phyloP scores from a whole-genome alignment of 352 stramenopile genomes.

The Globisporangium rhizosaccharum region DNA sequence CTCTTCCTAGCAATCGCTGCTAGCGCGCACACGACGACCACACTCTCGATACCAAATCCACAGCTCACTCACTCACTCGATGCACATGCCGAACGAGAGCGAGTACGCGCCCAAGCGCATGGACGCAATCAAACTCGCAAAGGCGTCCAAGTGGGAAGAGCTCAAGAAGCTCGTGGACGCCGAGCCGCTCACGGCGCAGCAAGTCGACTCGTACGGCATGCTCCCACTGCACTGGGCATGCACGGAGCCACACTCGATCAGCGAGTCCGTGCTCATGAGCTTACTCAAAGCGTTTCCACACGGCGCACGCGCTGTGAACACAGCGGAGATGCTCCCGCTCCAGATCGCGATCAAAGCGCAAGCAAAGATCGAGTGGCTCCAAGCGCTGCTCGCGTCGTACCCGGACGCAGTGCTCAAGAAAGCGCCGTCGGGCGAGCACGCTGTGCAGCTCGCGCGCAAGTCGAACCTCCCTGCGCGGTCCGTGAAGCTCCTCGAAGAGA shows the following conservation, averaged over 20 bases:
- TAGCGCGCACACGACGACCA: background rate
- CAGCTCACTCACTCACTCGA: background rate
- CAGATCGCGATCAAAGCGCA: slow-evolving; percentile 88
- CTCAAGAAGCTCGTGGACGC: slow-evolving; percentile 67
- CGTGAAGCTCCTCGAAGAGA: slow-evolving; percentile 79
- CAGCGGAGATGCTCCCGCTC: slow-evolving; percentile 78
- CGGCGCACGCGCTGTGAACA: slow-evolving; percentile 63
- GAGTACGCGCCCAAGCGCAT: slow-evolving; percentile 49
- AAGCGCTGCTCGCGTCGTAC: slow-evolving; percentile 77
- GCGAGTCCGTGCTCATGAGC: slow-evolving; percentile 63
- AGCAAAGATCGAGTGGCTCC: slow-evolving; percentile 82
- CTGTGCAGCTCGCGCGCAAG: slow-evolving; percentile 67
- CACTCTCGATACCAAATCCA: background rate
- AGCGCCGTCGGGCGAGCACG: slow-evolving; percentile 63
- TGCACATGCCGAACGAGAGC: slow-evolving; percentile 10
- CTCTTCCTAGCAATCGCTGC: background rate
- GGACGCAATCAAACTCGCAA: slow-evolving; percentile 83
- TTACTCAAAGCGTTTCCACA: slow-evolving; percentile 76
- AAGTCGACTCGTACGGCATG: slow-evolving; percentile 85
- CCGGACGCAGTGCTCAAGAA: slow-evolving; percentile 80
- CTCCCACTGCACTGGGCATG: slow-evolving; percentile 85
- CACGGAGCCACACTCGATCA: slow-evolving; percentile 74
- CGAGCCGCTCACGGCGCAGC: slow-evolving; percentile 59
- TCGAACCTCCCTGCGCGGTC: slow-evolving; percentile 45
- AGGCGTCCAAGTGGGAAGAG: slow-evolving; percentile 77